These are phyloP conservation scores for Cercospora citrullina DNA, from an alignment of 2,329 filamentous ascomycete genomes.

Conservation along the genomic window DNA sequence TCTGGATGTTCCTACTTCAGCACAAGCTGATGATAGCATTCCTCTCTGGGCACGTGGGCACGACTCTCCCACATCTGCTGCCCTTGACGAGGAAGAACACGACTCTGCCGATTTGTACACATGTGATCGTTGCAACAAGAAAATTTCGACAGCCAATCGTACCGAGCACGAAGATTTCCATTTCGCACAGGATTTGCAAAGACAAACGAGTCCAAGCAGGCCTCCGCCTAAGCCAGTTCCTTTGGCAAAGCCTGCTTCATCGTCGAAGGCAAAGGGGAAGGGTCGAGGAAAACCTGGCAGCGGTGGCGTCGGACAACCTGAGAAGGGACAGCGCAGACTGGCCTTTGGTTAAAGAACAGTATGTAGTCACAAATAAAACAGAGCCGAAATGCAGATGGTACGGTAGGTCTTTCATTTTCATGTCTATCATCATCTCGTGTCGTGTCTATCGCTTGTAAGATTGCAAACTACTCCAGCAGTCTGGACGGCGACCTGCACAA, in stretches of 20 bases:
- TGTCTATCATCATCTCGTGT: background rate
- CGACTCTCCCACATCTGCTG: background rate
- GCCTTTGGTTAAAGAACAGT: conserved; percentile 42
- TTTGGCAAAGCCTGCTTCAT: conserved; percentile 16
- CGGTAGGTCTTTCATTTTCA: background rate
- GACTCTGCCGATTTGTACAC: conserved; percentile 42
- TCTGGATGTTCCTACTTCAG: conserved; percentile 14
- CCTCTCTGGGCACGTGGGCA: conserved; percentile 21
- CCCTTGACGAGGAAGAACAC: background rate
- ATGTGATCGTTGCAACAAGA: conserved; percentile 65
- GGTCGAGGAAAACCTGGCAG: conserved; percentile 42
- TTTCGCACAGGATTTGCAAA: conserved; percentile 81
- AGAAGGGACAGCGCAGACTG: conserved; percentile 49
- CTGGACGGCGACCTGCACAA: background rate
- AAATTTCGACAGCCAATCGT: conserved; percentile 59
- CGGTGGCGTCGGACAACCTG: conserved; percentile 32
- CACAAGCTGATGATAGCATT: conserved; percentile 11
- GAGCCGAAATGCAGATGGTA: background rate
- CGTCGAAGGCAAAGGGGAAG: conserved; percentile 30
- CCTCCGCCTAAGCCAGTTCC: conserved; percentile 28
- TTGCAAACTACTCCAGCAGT: background rate
- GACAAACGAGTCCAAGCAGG: conserved; percentile 48
- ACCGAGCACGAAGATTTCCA: conserved; percentile 92
- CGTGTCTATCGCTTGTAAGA: background rate
- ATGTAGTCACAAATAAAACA: background rate